phyloP scores from a whole-genome alignment of 495 filamentous ascomycete genomes.

The Aspergillus coremiiformis region DNA sequence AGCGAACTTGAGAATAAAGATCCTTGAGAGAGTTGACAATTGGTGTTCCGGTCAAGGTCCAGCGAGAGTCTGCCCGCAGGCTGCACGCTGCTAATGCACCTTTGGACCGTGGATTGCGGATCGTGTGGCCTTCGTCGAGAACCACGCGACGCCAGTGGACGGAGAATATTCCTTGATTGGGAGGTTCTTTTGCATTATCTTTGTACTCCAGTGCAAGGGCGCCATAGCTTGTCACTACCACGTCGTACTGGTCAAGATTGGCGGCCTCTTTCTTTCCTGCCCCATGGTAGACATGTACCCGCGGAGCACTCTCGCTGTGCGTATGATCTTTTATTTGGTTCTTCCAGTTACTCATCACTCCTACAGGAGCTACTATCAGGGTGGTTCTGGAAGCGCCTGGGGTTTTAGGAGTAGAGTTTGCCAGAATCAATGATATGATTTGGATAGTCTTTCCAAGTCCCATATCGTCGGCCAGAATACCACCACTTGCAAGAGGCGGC shows the following conservation, averaged over 20 bases:
- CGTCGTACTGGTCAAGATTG: constrained; percentile 53
- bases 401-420: constrained; percentile 42
- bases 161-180: constrained; percentile 48
- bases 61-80: constrained; percentile 64
- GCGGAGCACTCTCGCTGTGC: constrained; percentile 48
- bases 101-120: constrained; percentile 72
- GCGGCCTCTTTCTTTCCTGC: constrained; percentile 45
- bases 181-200: constrained; percentile 22
- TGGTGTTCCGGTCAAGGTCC: constrained; percentile 77
- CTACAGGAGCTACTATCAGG: constrained; percentile 75
- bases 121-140: constrained; percentile 81
- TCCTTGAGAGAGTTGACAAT: constrained; percentile 76
- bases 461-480: constrained; percentile 91
- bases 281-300: constrained; percentile 72
- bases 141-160: constrained; percentile 75
- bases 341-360: constrained; percentile 91
- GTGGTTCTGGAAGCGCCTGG: constrained; percentile 47
- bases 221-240: constrained; percentile 83
- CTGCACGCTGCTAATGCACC: constrained; percentile 58
- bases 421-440: constrained; percentile 72
- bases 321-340: constrained; percentile 75
- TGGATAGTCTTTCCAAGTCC: constrained; percentile 90
- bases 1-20: constrained; percentile 72
- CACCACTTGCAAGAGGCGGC: constrained; percentile 66
- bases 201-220: constrained; percentile 41